Conservation (phyloP, 1,284 basidiomycete genomes). For the Anthracocystis walkeri region DNA sequence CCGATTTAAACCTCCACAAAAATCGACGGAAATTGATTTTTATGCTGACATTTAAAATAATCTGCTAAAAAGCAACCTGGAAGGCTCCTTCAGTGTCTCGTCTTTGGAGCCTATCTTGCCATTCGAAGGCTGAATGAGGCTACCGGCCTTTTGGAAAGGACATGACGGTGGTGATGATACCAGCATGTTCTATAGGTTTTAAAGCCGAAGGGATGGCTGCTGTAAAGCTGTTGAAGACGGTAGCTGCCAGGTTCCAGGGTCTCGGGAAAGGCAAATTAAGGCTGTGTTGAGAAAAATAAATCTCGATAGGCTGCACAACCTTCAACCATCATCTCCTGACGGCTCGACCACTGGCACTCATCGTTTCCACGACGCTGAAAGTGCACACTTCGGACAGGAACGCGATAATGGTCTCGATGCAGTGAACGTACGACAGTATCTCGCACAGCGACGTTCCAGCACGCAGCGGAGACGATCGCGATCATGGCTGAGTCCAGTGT, state of each 20-base stretch:
- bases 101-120: too few relatives aligned
- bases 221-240: background rate
- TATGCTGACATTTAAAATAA: too few relatives aligned
- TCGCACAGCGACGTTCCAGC: background rate
- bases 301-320: background rate
- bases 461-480: background rate
- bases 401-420: background rate
- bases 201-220: background rate
- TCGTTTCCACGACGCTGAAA: background rate
- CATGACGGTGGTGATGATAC: too few relatives aligned
- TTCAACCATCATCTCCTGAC: background rate
- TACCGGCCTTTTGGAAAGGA: too few relatives aligned
- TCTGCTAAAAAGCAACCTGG: too few relatives aligned
- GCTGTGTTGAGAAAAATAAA: background rate
- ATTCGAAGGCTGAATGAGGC: too few relatives aligned
- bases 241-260: constrained; percentile 14
- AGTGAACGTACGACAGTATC: background rate
- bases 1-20: background rate
- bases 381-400: background rate
- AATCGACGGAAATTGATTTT: background rate
- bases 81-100: too few relatives aligned
- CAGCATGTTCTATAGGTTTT: background rate
- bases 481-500: background rate
- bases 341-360: background rate
- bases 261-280: constrained; percentile 15